phyloP scores from a whole-genome alignment of 2,329 filamentous ascomycete genomes.

The Aspergillus sp. region DNA sequence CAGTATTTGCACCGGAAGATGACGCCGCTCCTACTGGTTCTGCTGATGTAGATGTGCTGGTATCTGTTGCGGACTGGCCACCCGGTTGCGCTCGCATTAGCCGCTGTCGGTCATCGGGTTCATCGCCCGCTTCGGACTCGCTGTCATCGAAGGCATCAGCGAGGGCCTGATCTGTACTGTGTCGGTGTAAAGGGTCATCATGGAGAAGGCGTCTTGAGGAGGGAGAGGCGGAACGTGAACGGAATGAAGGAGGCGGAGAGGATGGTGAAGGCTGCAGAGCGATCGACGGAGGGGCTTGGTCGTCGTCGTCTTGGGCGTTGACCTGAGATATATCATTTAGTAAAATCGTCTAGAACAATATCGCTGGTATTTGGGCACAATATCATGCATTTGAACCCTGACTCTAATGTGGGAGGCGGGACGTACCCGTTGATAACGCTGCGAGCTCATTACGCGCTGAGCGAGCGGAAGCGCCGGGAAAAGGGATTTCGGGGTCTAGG shows the following conservation, averaged over 20 bases:
- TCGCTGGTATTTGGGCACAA: background rate
- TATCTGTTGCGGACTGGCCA: conserved; percentile 29
- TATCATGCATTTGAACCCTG: background rate
- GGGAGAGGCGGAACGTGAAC: conserved; percentile 74
- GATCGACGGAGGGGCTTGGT: conserved; percentile 32
- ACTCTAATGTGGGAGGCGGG: conserved; percentile 17
- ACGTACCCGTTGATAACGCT: conserved; percentile 50
- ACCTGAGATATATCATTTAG: conserved; percentile 33
- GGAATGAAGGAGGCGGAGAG: conserved; percentile 72
- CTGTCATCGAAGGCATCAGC: conserved; percentile 87
- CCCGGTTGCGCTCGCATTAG: conserved; percentile 69
- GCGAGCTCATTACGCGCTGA: conserved; percentile 50
- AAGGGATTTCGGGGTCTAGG: conserved; percentile 19
- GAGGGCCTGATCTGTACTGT: conserved; percentile 73
- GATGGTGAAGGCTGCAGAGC: conserved; percentile 34
- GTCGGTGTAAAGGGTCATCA: conserved; percentile 47
- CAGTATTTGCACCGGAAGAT: conserved; percentile 25
- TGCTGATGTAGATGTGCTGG: conserved; percentile 17
- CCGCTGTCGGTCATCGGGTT: conserved; percentile 78
- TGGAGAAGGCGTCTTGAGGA: conserved; percentile 52
- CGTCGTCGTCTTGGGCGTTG: conserved; percentile 46
- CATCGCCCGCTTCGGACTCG: conserved; percentile 67
- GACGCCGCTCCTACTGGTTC: conserved; percentile 18
- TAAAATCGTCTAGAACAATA: background rate
- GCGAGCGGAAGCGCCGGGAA: conserved; percentile 23